Evolutionary conservation across 2,329 filamentous ascomycete species (phyloP).

Genomic region (Epichloe elymi): DNA sequence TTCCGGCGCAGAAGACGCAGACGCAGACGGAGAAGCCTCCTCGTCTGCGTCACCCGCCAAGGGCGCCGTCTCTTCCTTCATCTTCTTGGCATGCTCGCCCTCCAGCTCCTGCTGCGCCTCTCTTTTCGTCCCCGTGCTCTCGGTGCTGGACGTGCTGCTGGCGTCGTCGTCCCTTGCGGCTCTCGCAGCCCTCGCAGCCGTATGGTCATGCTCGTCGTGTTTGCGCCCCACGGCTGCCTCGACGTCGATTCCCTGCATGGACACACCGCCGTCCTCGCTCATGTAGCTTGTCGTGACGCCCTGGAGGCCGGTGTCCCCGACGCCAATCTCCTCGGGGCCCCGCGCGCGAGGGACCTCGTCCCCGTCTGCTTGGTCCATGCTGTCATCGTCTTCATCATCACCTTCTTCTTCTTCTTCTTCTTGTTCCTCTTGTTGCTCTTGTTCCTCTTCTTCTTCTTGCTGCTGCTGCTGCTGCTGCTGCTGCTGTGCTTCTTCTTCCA

Average conservation of each 20-base stretch:
- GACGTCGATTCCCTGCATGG: constrained; percentile 43
- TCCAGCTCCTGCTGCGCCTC: constrained; percentile 38
- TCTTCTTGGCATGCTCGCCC: constrained; percentile 30
- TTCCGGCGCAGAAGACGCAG: neutral
- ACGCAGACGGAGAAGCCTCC: no score
- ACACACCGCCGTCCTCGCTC: constrained; percentile 27
- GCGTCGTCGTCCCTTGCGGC: constrained; percentile 13
- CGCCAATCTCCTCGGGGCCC: constrained; percentile 73
- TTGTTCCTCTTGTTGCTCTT: neutral
- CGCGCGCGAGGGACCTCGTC: constrained; percentile 66
- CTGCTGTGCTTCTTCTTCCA: neutral
- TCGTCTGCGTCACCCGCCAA: neutral
- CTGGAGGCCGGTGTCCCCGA: constrained; percentile 76
- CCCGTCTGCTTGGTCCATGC: constrained; percentile 15
- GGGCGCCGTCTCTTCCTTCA: constrained; percentile 29
- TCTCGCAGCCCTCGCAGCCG: neutral
- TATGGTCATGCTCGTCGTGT: constrained; percentile 18
- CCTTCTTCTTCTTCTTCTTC: constrained; percentile 24
- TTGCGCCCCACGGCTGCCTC: constrained; percentile 48
- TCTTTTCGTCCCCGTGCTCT: constrained; percentile 36
- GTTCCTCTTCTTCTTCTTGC: constrained; percentile 17
- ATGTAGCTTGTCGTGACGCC: constrained; percentile 26
- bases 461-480: neutral
- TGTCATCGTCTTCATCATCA: constrained; percentile 35
- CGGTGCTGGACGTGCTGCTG: constrained; percentile 14